These are phyloP conservation scores for Gossypium bickii DNA, from an alignment of 345 rosid species.

Conservation along the genomic window DNA sequence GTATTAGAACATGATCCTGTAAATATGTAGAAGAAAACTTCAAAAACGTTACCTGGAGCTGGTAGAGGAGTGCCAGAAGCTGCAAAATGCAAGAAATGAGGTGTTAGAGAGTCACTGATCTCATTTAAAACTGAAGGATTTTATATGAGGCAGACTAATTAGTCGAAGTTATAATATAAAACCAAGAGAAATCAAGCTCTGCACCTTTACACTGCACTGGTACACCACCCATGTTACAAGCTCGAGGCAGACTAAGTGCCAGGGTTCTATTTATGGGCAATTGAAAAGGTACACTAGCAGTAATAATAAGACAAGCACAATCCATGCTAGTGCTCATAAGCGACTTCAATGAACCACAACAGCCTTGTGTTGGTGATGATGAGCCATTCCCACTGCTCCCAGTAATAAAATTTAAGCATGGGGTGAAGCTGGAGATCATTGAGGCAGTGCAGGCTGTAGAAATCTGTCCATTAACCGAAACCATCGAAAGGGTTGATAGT, in stretches of 20 bases:
- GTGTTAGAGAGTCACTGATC: background rate
- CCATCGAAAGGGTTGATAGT: conserved; percentile 18
- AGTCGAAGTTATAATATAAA: background rate
- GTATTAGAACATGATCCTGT: too few relatives aligned
- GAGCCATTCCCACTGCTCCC: conserved; percentile 62
- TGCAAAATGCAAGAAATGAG: conserved; percentile 26
- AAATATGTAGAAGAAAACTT: too few relatives aligned
- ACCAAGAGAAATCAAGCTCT: background rate
- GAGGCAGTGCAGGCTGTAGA: conserved; percentile 75
- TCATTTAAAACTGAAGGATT: background rate
- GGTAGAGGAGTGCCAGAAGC: conserved; percentile 83
- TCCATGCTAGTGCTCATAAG: conserved; percentile 45
- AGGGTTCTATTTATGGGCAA: conserved; percentile 58
- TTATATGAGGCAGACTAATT: background rate
- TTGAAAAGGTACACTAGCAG: conserved; percentile 74
- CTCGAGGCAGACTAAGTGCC: conserved; percentile 62
- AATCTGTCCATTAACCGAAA: conserved; percentile 54
- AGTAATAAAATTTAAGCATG: conserved; percentile 71
- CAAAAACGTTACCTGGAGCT: conserved; percentile 55
- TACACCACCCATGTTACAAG: conserved; percentile 56
- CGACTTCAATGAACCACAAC: conserved; percentile 58
- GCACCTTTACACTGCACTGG: conserved; percentile 76
- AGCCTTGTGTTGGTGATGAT: conserved; percentile 47
- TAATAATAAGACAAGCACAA: conserved; percentile 64
- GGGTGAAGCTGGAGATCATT: conserved; percentile 72